Evolutionary conservation across 2,329 filamentous ascomycete genomes (phyloP), one percentile per base, ranked within the genome.

Genomic region (Chaetomium strumarium): DNA sequence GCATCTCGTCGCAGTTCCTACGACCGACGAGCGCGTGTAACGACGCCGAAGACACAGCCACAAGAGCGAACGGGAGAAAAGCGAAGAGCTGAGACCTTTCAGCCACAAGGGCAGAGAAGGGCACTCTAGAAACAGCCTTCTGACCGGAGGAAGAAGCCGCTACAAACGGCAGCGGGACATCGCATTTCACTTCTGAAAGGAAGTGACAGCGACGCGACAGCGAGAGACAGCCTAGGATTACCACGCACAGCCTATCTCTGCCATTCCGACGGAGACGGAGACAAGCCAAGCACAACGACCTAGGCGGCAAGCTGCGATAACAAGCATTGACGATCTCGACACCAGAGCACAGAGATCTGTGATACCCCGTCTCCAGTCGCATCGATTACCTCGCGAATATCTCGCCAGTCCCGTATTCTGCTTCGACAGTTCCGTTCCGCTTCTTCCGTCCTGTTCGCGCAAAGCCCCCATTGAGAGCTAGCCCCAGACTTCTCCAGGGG

Each of bases 381-480:
- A 24, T 24, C 24, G 24, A 24, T 24, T 24, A 24, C 24, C 24
- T 24, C 24, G 24, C 24, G 24, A 24, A 24, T 24, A 24, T 24
- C 4, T 24, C 24, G 24, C 4, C 24, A 24, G 7, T 7, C 24
- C 24, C 24, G 24, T 24, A 4, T 24, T 24, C 24, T 24, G 24
- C 24, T 24, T 7, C 24, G 7, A 24, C 24, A 31, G 14, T 41
- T 39, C 30, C 33, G 10, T 19, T 29, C 37, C 16, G 14, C n/a
- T 8, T 24, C 24, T 24, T 7, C 24, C 24, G 24, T 7, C 24
- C 24, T 24, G 24, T 24, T 24, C 24, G 33, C 45, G 46, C 46
- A 34, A 13, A 42, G 16, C 46, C 34, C 44, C 46, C 45, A 54
- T 56, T 53, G 51, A 48, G 48, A 40, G 37, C 30, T 33, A 37